Evolutionary conservation across 805 yeast species (phyloP), one percentile per base, ranked within the genome.

Genomic region (Saccharomycopsis capsularis): DNA sequence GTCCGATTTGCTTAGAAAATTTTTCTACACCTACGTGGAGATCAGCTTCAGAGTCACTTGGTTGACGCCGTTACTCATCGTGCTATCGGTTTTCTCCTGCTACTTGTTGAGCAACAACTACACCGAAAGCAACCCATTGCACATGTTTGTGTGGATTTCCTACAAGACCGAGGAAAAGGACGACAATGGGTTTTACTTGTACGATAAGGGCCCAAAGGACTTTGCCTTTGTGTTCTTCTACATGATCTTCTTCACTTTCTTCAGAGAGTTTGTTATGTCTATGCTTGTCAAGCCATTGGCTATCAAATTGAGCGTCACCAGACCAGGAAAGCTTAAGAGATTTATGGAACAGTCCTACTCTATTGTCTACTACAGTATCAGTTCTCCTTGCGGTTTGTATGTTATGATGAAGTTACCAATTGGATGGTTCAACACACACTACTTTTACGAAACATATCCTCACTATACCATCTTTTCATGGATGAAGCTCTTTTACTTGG

Each of bases 291-390:
- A 73, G 57, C 98, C 98, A 5, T 53, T 86, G 32, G 91, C 96
- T 1, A 36, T 29, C 7, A 48, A 52, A 32, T 69, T 64, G 39
- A 87, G 87, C 1, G 60, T 87, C 35, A 69, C 56, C 36, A 68
- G 67, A 47, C 74, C 71, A 51, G 67, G 70, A 48, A 90, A 86
- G 64, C 64, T 79, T 39, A 78, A 76, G 53, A 77, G 99, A 64
- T 89, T 91, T 66, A 79, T 87, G 82, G 99, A 93, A 66, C 99
- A 93, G 69, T 75, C 89, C 5, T 93, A 91, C 63, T 77, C 91
- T 2, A 74, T 88, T 58, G 63, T 86, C 52, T 93, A 93, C 67
- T 89, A 82, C 62, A 85, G 90, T 11, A 54, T 80, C 5, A 72
- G 85, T 24, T 95, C 95, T 15, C 95, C 96, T 0, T 72, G 82